Base-by-base conservation (phyloP, 2,329 filamentous ascomycete species). In the Cytospora leucostoma region DNA sequence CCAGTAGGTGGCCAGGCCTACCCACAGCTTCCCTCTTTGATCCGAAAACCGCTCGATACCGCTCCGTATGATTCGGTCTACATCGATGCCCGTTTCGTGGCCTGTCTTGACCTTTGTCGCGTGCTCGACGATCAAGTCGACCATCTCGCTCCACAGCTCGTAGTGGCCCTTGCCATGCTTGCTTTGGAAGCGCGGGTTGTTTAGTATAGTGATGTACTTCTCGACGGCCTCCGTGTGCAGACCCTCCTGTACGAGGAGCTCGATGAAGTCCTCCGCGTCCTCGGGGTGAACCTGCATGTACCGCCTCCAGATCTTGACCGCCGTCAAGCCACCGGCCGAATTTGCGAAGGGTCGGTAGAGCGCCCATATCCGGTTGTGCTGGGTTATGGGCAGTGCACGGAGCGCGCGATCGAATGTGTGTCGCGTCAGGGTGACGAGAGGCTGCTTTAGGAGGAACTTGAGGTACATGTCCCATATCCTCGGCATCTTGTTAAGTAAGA, bases 271-370 rank as follows among this genome's bases (percentile, higher is more conserved):
- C 74, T 99, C 95, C 15, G 90, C 87, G 74, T 97, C 92, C 74
- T 98, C 95, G 1, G 95, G 95, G 70, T 97, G 94, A 52, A 97
- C 89, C 76, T 99, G 94, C 86, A 98, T 95, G 76, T 99, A 99
- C 64, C 95, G 86, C 69, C 91, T 86, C 93, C 94, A 99, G 60
- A 98, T 91, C 76, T 90, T 93, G 62, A 98, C 88, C 1, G 94
- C 93, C 3, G 94, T 98, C 65, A 92, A 86, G 49, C 95, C 95
- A 2, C 91, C 92, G 1, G 92, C 93, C 17, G 93, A 96, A 71
- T 92, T 93, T 27, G 93, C 94, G 71, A 99, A 99, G 0, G 91
- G 88, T 68, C 91, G 85, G 76, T 97, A 99, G 0, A 97, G 80
- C 27, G 89, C 88, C 95, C 95, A 99, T 74, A 99, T 93, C 65